These are phyloP conservation scores for Pestalotiopsis sp. DNA, from an alignment of 2,329 filamentous ascomycete genomes.

Conservation along the genomic window DNA sequence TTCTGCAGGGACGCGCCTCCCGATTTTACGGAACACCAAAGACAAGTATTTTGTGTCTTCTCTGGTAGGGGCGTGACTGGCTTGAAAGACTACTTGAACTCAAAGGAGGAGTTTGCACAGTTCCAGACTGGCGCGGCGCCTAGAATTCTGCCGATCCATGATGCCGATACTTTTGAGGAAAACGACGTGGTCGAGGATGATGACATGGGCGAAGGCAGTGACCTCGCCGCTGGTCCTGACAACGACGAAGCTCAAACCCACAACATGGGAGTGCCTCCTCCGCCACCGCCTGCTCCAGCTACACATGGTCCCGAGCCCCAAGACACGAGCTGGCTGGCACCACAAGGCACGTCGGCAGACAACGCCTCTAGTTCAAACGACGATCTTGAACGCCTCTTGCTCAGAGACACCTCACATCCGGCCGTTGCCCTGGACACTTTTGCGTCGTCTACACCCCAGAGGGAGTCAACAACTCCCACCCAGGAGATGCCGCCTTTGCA, in stretches of 20 bases:
- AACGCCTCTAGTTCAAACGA: not conserved
- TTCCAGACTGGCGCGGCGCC: slow-evolving; percentile 20
- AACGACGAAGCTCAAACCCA: slow-evolving; percentile 21
- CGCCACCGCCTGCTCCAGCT: slow-evolving; percentile 21
- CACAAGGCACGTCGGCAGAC: not conserved
- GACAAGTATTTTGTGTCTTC: slow-evolving; percentile 96
- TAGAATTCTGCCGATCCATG: slow-evolving; percentile 16
- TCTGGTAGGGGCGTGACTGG: slow-evolving; percentile 81
- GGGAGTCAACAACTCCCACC: not conserved
- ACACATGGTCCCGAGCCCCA: not conserved
- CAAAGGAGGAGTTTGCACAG: slow-evolving; percentile 47
- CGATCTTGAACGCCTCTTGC: not conserved
- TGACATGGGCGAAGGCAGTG: slow-evolving; percentile 37
- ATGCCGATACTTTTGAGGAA: slow-evolving; percentile 32
- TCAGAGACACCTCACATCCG: not conserved
- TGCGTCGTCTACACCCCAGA: not conserved
- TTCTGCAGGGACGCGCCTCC: slow-evolving; percentile 86
- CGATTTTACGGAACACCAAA: slow-evolving; percentile 96
- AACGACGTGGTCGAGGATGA: slow-evolving; percentile 33
- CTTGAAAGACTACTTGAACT: slow-evolving; percentile 79
- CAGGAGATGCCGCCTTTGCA: not conserved
- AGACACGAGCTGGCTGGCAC: slow-evolving; percentile 1
- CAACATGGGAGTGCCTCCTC: slow-evolving; percentile 21
- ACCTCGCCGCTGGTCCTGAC: slow-evolving; percentile 29
- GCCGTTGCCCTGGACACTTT: slow-evolving; percentile 5